phyloP scores from a whole-genome alignment of 73 alveolate species.

The Paramecium sonneborni region DNA sequence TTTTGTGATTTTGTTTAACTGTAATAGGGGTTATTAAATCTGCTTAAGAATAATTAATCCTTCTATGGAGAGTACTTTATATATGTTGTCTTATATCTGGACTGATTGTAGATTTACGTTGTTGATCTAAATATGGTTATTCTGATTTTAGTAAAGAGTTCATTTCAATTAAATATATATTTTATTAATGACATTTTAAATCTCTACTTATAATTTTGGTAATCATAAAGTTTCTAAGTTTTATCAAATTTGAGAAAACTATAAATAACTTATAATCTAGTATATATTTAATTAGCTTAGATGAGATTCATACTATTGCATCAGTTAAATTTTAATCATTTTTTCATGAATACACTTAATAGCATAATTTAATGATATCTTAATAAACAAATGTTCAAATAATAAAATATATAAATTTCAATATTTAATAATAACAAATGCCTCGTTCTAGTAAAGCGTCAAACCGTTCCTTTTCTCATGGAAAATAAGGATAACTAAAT shows the following conservation, averaged over 20 bases:
- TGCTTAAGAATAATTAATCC: not conserved
- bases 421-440: not conserved
- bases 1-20: constrained; percentile 7
- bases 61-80: not conserved
- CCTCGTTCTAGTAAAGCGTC: constrained; percentile 27
- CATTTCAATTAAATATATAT: not conserved
- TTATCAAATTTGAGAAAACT: too few species aligned
- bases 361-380: not conserved
- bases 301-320: too few species aligned
- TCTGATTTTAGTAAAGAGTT: not conserved
- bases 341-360: too few species aligned
- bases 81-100: not conserved
- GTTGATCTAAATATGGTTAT: not conserved
- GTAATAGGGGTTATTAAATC: constrained; percentile 5
- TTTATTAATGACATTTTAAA: not conserved
- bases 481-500: not conserved
- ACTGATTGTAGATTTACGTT: not conserved
- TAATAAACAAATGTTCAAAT: not conserved
- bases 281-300: too few species aligned
- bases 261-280: too few species aligned
- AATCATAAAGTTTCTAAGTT: too few species aligned
- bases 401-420: not conserved
- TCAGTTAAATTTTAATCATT: too few species aligned
- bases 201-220: not conserved
- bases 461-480: constrained; percentile 28